These are phyloP conservation scores for Venturia aucupariae DNA, from an alignment of 2,329 filamentous ascomycete genomes.

Conservation along the genomic window DNA sequence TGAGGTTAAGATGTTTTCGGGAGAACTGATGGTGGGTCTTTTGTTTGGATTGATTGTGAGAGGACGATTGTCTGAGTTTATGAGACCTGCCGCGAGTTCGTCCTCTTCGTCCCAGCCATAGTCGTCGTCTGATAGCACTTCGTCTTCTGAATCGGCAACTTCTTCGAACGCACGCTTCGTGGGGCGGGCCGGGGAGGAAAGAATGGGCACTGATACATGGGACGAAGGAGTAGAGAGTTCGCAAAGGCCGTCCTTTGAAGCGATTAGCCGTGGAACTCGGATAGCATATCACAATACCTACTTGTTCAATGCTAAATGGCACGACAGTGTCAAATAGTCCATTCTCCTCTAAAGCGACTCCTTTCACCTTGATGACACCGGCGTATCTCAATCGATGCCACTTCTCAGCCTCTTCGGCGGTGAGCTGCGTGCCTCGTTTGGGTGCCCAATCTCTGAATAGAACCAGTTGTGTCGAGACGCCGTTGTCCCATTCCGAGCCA, in stretches of 20 bases:
- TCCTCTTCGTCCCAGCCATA: constrained; percentile 64
- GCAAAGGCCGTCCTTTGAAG: constrained; percentile 11
- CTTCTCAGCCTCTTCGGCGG: constrained; percentile 21
- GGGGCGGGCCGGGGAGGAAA: constrained; percentile 25
- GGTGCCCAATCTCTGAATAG: constrained; percentile 63
- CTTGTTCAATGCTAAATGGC: constrained; percentile 37
- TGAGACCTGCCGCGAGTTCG: constrained; percentile 26
- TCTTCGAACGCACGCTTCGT: constrained; percentile 51
- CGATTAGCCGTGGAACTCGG: constrained; percentile 18
- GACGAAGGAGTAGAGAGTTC: not conserved
- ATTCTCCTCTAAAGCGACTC: constrained; percentile 31
- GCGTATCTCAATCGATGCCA: constrained; percentile 30
- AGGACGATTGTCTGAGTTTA: not conserved
- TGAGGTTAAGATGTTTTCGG: not conserved
- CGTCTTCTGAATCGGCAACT: constrained; percentile 48
- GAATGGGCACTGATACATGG: constrained; percentile 1
- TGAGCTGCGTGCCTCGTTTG: constrained; percentile 19
- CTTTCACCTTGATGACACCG: constrained; percentile 36
- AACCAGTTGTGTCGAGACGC: constrained; percentile 62
- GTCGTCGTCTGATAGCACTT: constrained; percentile 55
- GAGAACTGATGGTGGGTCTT: not conserved
- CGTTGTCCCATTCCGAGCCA: constrained; percentile 70
- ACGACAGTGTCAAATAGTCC: constrained; percentile 40
- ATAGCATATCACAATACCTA: constrained; percentile 30
- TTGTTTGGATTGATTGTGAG: not conserved